These are phyloP conservation scores for Hypericum perforatum DNA, from an alignment of 345 rosid genomes.

Conservation along the genomic window DNA sequence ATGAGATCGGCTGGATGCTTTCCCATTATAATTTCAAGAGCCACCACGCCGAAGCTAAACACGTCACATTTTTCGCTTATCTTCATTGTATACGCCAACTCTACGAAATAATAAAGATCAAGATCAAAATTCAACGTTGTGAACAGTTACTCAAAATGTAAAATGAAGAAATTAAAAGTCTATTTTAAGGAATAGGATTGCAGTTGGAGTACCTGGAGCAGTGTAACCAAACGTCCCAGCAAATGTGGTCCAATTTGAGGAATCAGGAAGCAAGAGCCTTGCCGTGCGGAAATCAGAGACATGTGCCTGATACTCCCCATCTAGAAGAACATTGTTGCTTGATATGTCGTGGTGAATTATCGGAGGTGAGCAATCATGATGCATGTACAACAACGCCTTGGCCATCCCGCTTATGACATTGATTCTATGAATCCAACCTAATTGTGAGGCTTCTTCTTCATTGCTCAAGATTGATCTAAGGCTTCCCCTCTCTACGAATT, in stretches of 20 bases:
- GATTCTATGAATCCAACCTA: slow-evolving; percentile 22
- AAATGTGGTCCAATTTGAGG: slow-evolving; percentile 1
- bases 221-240: slow-evolving; percentile 14
- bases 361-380: slow-evolving; percentile 8
- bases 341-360: slow-evolving; percentile 10
- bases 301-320: slow-evolving; percentile 6
- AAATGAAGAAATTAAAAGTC: neutral
- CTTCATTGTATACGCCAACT: slow-evolving; percentile 10
- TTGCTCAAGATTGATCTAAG: slow-evolving; percentile 6
- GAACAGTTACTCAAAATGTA: neutral
- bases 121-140: no score
- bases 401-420: slow-evolving; percentile 11
- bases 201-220: slow-evolving; percentile 7
- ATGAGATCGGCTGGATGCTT: no score
- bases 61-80: slow-evolving; percentile 11
- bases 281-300: slow-evolving; percentile 13
- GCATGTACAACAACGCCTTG: slow-evolving; percentile 3
- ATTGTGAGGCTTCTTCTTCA: slow-evolving; percentile 6
- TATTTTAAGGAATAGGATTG: neutral
- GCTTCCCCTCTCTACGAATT: slow-evolving; percentile 25
- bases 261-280: slow-evolving; percentile 3
- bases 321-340: slow-evolving; percentile 9
- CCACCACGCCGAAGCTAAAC: neutral
- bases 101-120: neutral
- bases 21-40: no score